These are phyloP conservation scores for Clonostachys sp. DNA, from an alignment of 2,329 filamentous ascomycete species.

Conservation along the genomic window DNA sequence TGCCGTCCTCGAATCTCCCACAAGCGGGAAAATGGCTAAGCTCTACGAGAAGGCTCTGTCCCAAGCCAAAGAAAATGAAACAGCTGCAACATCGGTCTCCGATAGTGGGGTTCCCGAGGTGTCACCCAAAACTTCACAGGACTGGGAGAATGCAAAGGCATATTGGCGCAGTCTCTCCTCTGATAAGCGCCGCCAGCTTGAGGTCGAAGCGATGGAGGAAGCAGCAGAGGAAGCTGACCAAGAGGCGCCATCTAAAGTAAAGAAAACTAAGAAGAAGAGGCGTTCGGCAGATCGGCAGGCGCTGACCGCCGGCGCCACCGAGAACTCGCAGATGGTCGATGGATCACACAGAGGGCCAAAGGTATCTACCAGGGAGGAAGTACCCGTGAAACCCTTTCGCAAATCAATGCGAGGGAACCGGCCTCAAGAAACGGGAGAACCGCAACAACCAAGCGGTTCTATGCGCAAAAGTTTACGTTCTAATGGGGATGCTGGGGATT, in stretches of 20 bases:
- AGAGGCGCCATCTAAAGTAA: conserved; percentile 11
- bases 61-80: conserved; percentile 7
- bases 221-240: conserved; percentile 39
- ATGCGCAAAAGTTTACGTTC: conserved; percentile 21
- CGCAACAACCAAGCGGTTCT: neutral
- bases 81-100: conserved; percentile 2
- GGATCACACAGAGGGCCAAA: neutral
- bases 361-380: neutral
- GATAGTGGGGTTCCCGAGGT: neutral
- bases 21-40: conserved; percentile 3
- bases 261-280: conserved; percentile 30
- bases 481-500: conserved; percentile 5
- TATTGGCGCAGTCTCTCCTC: conserved; percentile 66
- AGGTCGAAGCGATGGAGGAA: conserved; percentile 51
- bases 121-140: conserved; percentile 20
- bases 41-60: conserved; percentile 14
- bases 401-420: conserved; percentile 39
- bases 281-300: conserved; percentile 2
- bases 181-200: conserved; percentile 58
- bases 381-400: conserved; percentile 27
- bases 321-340: neutral
- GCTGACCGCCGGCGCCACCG: conserved; percentile 1
- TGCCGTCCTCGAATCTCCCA: conserved; percentile 62
- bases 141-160: conserved; percentile 65
- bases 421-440: conserved; percentile 5